These are phyloP conservation scores for Kodamaea suecica DNA, from an alignment of 1,139 yeast genomes.

Conservation along the genomic window DNA sequence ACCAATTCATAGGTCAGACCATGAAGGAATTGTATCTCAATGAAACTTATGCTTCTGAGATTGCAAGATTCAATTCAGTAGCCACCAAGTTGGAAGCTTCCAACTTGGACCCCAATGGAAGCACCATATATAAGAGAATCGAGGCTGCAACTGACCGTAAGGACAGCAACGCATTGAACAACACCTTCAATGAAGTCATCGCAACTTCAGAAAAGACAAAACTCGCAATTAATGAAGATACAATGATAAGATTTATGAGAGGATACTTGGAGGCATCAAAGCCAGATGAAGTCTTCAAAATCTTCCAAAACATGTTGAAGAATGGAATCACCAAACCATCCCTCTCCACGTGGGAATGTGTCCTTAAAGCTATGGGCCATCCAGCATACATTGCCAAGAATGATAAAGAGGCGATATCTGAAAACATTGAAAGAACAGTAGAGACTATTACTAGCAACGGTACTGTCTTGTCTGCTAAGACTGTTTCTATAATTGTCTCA, in stretches of 20 bases:
- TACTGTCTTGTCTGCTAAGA: constrained; percentile 25
- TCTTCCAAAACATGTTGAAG: constrained; percentile 34
- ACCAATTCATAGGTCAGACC: constrained; percentile 19
- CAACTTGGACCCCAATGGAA: constrained; percentile 37
- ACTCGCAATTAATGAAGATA: constrained; percentile 27
- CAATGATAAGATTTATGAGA: constrained; percentile 35
- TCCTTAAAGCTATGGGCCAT: constrained; percentile 37
- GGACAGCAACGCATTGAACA: constrained; percentile 21
- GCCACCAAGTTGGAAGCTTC: constrained; percentile 15
- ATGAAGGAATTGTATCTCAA: constrained; percentile 15
- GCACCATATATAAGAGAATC: constrained; percentile 22
- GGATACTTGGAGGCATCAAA: constrained; percentile 30
- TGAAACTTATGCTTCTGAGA: constrained; percentile 14
- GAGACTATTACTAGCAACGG: constrained; percentile 28
- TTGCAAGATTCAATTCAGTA: constrained; percentile 13
- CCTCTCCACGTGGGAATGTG: constrained; percentile 35
- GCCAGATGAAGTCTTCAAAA: constrained; percentile 31
- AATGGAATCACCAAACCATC: constrained; percentile 28
- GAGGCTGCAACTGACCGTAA: constrained; percentile 20
- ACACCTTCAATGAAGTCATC: constrained; percentile 25
- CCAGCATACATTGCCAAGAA: constrained; percentile 22
- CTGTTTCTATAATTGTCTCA: constrained; percentile 32
- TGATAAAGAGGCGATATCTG: constrained; percentile 17
- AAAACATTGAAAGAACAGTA: constrained; percentile 29
- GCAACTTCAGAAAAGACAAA: constrained; percentile 23